Conservation (phyloP, 2,329 filamentous ascomycete species). For the Graphilbum fragrans region DNA sequence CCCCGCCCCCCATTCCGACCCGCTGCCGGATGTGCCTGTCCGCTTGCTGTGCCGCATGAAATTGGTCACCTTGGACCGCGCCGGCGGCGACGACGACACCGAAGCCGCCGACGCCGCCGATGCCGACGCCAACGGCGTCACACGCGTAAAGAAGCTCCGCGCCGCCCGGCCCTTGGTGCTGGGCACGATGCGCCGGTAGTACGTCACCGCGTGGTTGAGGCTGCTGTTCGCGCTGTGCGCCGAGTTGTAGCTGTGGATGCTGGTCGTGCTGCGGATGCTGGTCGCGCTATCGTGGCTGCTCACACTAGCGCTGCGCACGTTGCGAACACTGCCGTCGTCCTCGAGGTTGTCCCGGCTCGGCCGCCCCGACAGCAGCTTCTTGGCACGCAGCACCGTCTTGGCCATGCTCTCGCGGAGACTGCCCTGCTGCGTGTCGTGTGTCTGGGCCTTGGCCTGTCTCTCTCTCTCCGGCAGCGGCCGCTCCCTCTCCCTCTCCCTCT, state of each 20-base stretch:
- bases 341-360: neutral
- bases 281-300: neutral
- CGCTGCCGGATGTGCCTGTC: neutral
- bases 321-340: neutral
- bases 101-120: neutral
- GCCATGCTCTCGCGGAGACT: conserved; percentile 3
- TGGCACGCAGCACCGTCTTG: conserved; percentile 5
- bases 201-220: conserved; percentile 1
- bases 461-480: neutral
- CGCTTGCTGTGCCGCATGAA: conserved; percentile 8
- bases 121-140: conserved; percentile 1
- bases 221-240: neutral
- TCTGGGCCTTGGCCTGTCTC: neutral
- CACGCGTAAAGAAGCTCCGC: conserved; percentile 9
- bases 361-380: conserved; percentile 5
- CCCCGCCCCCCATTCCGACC: too few relatives aligned
- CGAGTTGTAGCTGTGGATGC: neutral
- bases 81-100: neutral
- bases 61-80: conserved; percentile 6
- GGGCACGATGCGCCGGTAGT: conserved; percentile 29
- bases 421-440: neutral
- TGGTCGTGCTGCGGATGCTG: neutral
- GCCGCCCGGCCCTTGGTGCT: conserved; percentile 17
- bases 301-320: neutral
- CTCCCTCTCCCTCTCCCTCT: neutral